phyloP scores from a whole-genome alignment of 1,284 basidiomycete species.

The Cutaneotrichosporon cutaneum region DNA sequence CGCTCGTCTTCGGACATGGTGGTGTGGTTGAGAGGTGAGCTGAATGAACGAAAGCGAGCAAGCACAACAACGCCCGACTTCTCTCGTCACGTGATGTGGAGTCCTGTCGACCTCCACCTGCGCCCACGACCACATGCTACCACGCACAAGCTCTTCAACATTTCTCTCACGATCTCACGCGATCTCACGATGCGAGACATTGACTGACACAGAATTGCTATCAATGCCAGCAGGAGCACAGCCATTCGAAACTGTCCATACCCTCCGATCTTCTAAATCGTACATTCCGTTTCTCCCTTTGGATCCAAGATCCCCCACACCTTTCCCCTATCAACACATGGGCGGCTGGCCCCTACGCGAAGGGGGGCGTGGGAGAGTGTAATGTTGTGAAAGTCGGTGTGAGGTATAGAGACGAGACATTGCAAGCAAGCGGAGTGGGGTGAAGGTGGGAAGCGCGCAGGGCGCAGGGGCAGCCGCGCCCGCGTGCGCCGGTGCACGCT shows the following conservation, averaged over 20 bases:
- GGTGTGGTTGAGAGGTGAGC: background rate
- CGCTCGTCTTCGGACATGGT: slow-evolving; percentile 20
- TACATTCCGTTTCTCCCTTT: slow-evolving; percentile 11
- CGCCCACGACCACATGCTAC: background rate
- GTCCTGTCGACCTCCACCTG: background rate
- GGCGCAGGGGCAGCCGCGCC: background rate
- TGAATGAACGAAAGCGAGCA: background rate
- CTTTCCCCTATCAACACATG: slow-evolving; percentile 2
- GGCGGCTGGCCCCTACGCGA: background rate
- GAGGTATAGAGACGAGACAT: slow-evolving; percentile 10
- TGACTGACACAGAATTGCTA: too few species aligned
- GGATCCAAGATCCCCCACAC: background rate
- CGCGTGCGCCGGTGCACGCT: background rate
- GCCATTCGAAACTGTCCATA: background rate
- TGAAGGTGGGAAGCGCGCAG: background rate
- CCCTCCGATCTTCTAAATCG: slow-evolving; percentile 3
- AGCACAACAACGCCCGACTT: background rate
- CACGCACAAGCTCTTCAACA: too few species aligned
- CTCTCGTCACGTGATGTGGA: slow-evolving; percentile 5
- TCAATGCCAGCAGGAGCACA: background rate
- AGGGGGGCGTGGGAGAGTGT: background rate
- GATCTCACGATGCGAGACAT: background rate
- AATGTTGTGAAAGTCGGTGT: slow-evolving; percentile 5
- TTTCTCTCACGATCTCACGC: background rate
- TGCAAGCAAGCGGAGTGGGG: slow-evolving; percentile 5